phyloP scores from a whole-genome alignment of 2,329 filamentous ascomycete genomes.

The Taxawa tesnikishii region DNA sequence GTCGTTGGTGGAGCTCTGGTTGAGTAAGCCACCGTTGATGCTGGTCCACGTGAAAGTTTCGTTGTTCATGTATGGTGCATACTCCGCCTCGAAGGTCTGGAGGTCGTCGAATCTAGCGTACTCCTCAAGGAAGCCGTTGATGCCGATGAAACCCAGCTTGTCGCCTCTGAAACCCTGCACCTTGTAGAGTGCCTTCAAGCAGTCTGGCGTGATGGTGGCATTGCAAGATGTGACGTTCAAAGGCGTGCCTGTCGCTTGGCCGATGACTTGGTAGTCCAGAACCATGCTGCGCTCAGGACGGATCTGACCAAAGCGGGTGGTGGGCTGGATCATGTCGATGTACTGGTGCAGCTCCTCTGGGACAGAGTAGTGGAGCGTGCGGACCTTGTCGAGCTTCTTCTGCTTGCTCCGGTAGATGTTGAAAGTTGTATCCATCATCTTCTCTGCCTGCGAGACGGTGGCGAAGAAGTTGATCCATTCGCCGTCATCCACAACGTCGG shows the following conservation, averaged over 20 bases:
- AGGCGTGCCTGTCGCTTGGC: constrained; percentile 3
- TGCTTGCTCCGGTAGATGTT: constrained; percentile 39
- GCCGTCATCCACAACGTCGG: constrained; percentile 36
- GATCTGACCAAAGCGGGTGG: constrained; percentile 12
- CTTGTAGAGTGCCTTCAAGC: constrained; percentile 13
- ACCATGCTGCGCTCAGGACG: constrained; percentile 11
- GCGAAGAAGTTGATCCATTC: constrained; percentile 52
- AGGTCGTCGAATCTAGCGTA: constrained; percentile 11
- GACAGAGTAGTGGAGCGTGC: constrained; percentile 24
- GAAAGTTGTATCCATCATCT: constrained; percentile 46
- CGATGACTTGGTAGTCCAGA: constrained; percentile 6
- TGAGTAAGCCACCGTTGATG: constrained; percentile 42
- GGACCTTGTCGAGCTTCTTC: constrained; percentile 26
- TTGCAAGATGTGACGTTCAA: constrained; percentile 29
- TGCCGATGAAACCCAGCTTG: constrained; percentile 7
- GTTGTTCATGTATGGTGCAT: constrained; percentile 9
- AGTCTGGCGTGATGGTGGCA: constrained; percentile 9
- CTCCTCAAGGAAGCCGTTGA: constrained; percentile 17
- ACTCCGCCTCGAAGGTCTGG: constrained; percentile 10
- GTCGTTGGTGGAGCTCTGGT: constrained; percentile 25
- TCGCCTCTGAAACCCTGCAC: constrained; percentile 6
- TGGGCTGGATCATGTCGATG: constrained; percentile 14
- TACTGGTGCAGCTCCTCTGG: constrained; percentile 8
- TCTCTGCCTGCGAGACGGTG: constrained; percentile 39
- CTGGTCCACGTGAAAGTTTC: constrained; percentile 43